Base-by-base conservation (phyloP, 169 alveolate genomes). In the Haemoproteus tartakovskyi region DNA sequence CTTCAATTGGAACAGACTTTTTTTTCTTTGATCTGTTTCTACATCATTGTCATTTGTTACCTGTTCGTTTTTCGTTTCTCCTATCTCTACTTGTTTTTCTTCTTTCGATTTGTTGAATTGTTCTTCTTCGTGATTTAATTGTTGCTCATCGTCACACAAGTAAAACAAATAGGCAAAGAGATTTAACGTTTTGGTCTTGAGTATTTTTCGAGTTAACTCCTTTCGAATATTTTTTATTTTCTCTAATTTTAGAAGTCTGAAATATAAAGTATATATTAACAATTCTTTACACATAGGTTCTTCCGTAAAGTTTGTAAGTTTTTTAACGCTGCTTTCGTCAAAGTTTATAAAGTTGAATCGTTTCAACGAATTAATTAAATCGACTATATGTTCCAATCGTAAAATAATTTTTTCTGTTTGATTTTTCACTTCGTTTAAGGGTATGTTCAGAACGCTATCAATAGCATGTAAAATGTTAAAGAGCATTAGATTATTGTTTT, bases 111-210 rank as follows among this genome's bases (percentile, higher is more conserved):
- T n/a, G n/a, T n/a, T n/a, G n/a, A n/a, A n/a, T n/a, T n/a, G n/a
- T n/a, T n/a, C n/a, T n/a, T n/a, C n/a, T 18, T 62, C 43, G 43
- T 12, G 18, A 21, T 1, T 48, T 11, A 26, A 2, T 3, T 40
- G 16, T 8, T 18, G 22, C 6, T 67, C 82, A 18, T 61, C 80
- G 37, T 74, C 43, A 19, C 84, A 74, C 16, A 74, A 46, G 29
- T 74, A 74, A 45, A 74, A 74, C 41, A 74, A 33, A 38, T 56
- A 74, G n/a, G 84, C 16, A 38, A 74, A 74, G n/a, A 74, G 47
- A 46, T 37, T 56, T 19, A 74, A 50, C 1, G 84, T 74, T 29
- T 60, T 56, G 14, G 30, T 57, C 14, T 74, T 74, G 22, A 74
- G 46, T 19, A 74, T 74, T 46, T 54, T 74, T 3, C 14, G 57